A percentile compares a stretch with the other conserved stretches of the same genome.
These are phyloP conservation scores for Acanthamoeba lenticulata DNA, from an alignment of 208 protist genomes.

Conservation along the genomic window DNA sequence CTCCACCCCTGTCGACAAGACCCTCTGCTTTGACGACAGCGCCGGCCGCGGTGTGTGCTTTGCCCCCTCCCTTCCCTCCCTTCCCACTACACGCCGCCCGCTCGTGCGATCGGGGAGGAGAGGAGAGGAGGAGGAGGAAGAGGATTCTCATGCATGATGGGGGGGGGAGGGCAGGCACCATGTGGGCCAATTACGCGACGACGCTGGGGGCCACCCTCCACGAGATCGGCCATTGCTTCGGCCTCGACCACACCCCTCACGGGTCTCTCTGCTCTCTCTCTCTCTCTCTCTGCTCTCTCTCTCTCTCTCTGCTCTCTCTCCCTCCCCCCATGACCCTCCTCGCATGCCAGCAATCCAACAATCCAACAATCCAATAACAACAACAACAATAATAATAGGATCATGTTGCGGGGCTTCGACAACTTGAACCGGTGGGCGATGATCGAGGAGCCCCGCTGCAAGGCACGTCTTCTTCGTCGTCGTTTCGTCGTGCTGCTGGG, in stretches of 20 bases:
- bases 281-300: no score
- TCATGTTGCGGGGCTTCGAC: background rate
- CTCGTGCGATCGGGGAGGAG: no score
- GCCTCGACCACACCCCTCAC: background rate
- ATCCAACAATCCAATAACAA: no score
- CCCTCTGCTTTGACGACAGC: background rate
- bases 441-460: background rate
- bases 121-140: no score
- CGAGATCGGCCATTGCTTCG: slow-evolving; percentile 11
- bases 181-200: background rate
- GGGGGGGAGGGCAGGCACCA: background rate
- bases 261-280: background rate
- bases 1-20: background rate
- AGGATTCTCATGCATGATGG: no score
- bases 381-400: no score
- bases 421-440: background rate
- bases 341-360: no score
- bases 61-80: background rate
- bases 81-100: background rate
- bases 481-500: no score
- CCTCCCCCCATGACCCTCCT: no score
- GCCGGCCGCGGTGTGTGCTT: background rate
- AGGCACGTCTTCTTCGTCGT: background rate
- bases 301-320: no score
- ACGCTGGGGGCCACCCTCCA: background rate